Evolutionary conservation across 2,329 filamentous ascomycete genomes (phyloP).

Genomic region (Ophiostoma montium): DNA sequence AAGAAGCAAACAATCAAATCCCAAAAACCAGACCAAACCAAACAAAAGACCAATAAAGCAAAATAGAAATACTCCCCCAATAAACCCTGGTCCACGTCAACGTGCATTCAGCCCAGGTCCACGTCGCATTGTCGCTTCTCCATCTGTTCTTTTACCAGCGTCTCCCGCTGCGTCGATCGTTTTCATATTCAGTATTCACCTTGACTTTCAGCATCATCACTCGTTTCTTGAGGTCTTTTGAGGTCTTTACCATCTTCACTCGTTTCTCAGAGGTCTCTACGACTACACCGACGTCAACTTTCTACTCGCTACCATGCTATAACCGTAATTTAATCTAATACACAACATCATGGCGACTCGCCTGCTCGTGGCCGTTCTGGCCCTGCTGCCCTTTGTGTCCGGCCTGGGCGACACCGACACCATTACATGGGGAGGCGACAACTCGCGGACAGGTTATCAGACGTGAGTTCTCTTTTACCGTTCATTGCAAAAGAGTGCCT

Average conservation of each 20-base stretch:
- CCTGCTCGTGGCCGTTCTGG: constrained; percentile 12
- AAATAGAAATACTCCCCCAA: neutral
- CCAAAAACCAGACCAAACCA: neutral
- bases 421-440: constrained; percentile 46
- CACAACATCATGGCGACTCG: neutral
- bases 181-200: no score
- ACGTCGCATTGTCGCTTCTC: neutral
- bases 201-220: no score
- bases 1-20: no score
- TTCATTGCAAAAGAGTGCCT: neutral
- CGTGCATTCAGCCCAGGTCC: neutral
- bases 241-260: no score
- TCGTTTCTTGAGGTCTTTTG: no score
- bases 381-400: constrained; percentile 21
- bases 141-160: neutral
- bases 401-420: constrained; percentile 35
- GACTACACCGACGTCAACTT: no score
- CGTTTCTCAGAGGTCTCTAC: no score
- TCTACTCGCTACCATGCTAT: neutral
- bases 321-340: neutral
- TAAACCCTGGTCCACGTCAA: neutral
- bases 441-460: constrained; percentile 38
- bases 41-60: neutral
- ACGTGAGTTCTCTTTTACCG: constrained; percentile 22
- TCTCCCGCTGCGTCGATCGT: neutral